Evolutionary conservation across 495 filamentous ascomycete genomes (phyloP).

Genomic region (Tuber magnatum): DNA sequence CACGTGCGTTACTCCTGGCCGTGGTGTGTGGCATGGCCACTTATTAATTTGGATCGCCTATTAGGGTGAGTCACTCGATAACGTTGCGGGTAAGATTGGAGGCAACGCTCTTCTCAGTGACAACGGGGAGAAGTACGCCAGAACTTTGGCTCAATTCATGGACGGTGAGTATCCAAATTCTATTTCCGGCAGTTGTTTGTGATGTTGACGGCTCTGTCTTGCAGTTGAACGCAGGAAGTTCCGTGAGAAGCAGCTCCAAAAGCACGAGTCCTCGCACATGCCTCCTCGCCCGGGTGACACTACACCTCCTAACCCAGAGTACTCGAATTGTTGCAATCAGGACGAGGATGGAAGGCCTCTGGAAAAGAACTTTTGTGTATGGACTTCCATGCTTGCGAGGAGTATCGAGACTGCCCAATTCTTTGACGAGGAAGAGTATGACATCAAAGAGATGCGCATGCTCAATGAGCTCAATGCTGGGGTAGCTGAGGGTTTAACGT

Average conservation of each 20-base stretch:
- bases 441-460: conserved; percentile 97
- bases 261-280: conserved; percentile 47
- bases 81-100: conserved; percentile 79
- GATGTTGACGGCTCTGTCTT: conserved; percentile 4
- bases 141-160: conserved; percentile 44
- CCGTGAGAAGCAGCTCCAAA: conserved; percentile 44
- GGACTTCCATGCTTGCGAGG: conserved; percentile 93
- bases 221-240: conserved; percentile 33
- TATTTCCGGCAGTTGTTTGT: neutral
- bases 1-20: conserved; percentile 65
- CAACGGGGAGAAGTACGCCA: conserved; percentile 78
- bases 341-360: conserved; percentile 50
- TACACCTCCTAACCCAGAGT: conserved; percentile 89
- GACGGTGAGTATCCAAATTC: conserved; percentile 24
- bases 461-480: conserved; percentile 93
- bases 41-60: conserved; percentile 40
- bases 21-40: neutral
- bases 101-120: conserved; percentile 80
- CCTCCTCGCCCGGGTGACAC: conserved; percentile 80
- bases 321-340: conserved; percentile 45
- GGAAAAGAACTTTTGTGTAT: conserved; percentile 91
- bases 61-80: conserved; percentile 78
- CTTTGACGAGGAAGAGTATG: conserved; percentile 95
- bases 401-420: conserved; percentile 73
- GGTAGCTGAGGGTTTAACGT: conserved; percentile 81